Conservation (phyloP, 768 basidiomycete species). For the Pleurotus salmoneostramineus region DNA sequence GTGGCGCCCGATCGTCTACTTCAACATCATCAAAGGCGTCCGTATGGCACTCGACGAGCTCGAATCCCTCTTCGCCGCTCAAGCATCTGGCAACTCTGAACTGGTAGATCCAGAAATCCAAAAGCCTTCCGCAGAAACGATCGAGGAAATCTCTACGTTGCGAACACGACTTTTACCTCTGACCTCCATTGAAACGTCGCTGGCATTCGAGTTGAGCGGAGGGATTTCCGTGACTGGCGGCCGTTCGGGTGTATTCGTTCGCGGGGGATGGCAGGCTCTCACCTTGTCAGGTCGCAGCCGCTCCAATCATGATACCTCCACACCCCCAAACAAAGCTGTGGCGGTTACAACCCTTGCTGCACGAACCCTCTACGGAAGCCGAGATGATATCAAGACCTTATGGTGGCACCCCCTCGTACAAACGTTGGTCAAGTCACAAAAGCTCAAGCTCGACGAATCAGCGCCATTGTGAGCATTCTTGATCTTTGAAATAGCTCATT, state of each 20-base stretch:
- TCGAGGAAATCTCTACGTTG: conserved; percentile 44
- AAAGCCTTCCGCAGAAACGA: conserved; percentile 15
- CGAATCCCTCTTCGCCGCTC: conserved; percentile 47
- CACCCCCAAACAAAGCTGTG: conserved; percentile 17
- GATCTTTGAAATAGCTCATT: not conserved
- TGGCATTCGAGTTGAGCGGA: conserved; percentile 65
- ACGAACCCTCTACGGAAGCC: conserved; percentile 44
- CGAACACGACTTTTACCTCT: conserved; percentile 59
- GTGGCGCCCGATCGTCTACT: conserved; percentile 80
- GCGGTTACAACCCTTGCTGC: conserved; percentile 52
- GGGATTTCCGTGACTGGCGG: conserved; percentile 62
- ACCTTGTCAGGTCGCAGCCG: conserved; percentile 36
- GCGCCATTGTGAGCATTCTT: conserved; percentile 61
- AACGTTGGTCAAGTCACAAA: conserved; percentile 49
- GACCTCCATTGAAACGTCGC: conserved; percentile 60
- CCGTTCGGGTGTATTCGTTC: conserved; percentile 60
- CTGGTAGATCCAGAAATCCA: conserved; percentile 16
- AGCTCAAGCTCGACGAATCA: conserved; percentile 70
- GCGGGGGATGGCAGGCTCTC: conserved; percentile 69
- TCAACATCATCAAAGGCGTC: conserved; percentile 79
- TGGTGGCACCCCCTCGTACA: conserved; percentile 72
- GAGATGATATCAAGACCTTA: conserved; percentile 53
- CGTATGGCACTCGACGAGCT: conserved; percentile 72
- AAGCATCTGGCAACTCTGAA: conserved; percentile 17
- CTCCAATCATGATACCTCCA: conserved; percentile 26